A percentile compares a stretch with the other conserved stretches of the same genome.
phyloP scores from a whole-genome alignment of 169 alveolate species.

The Toxoplasma gondii region DNA sequence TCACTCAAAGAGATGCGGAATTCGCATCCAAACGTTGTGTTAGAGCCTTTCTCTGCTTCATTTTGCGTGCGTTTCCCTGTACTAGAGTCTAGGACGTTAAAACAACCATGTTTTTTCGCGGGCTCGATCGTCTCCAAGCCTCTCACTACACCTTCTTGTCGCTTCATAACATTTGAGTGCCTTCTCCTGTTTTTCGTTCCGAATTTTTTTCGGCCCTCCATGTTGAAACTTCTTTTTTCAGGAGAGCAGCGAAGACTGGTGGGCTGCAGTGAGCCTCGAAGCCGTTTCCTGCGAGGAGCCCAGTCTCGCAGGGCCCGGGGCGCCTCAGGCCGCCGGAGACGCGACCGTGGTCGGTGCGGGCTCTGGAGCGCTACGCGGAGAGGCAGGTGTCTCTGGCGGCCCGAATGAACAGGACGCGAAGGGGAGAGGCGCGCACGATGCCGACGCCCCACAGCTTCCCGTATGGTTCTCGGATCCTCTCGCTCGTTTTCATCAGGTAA shows the following conservation, averaged over 20 bases:
- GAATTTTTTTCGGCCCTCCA: not conserved
- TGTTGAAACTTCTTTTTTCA: too few relatives aligned
- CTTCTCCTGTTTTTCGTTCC: too few relatives aligned
- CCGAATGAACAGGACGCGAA: not conserved
- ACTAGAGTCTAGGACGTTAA: too few relatives aligned
- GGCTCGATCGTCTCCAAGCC: too few relatives aligned
- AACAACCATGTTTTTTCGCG: too few relatives aligned
- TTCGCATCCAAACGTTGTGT: too few relatives aligned
- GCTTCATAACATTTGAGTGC: too few relatives aligned
- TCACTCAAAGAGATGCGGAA: too few relatives aligned
- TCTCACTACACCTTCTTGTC: too few relatives aligned
- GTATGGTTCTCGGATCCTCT: slow-evolving; percentile 19
- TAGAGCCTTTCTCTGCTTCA: too few relatives aligned
- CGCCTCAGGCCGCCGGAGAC: not conserved
- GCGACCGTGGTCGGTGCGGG: not conserved
- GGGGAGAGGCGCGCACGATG: not conserved
- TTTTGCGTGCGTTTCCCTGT: too few relatives aligned
- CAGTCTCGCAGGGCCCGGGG: not conserved
- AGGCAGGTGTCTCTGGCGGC: not conserved
- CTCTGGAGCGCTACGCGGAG: not conserved
- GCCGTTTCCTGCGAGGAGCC: not conserved
- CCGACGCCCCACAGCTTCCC: not conserved
- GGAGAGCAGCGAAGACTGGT: slow-evolving; percentile 32
- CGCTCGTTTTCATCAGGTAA: not conserved
- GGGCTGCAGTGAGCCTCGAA: not conserved